Evolutionary conservation across 2,329 filamentous ascomycete genomes (phyloP), one percentile per base, ranked within the genome.

Genomic region (Paecilomyces fulvus): DNA sequence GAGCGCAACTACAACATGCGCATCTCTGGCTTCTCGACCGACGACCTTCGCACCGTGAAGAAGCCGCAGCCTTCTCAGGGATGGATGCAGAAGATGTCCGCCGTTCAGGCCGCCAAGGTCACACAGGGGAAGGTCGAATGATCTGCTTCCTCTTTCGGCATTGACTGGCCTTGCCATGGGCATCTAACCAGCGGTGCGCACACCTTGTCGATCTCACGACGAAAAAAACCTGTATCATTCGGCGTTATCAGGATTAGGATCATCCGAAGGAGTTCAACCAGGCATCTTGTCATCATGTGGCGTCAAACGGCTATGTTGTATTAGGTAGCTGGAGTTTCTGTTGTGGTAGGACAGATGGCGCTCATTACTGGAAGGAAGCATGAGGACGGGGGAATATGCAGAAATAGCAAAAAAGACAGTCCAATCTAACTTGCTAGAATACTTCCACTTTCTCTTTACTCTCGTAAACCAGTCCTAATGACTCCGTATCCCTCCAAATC

Each of bases 11-110:
- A 91, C 80, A 94, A 94, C 73, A 92, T 94, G 67, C 88, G 89
- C 56, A 91, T 99, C 57, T 94, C 94, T 0, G 94, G 94, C 11
- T 97, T 95, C 75, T 90, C 90, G 0, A 89, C 91, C 3, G 94
- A 99, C 68, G 94, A 99, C 75, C 83, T 96, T 58, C 86, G 94
- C 56, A 96, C 91, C 0, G 92, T 97, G 30, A 87, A 92, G 71
- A 96, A 96, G 78, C 88, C 95, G 54, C 88, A 94, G 70, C 94
- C 94, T 1, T 86, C 90, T 20, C 79, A 87, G 14, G 89, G 85
- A 21, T 99, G 94, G 91, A 92, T 94, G 60, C 87, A 89, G 63
- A 99, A 99, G 80, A 95, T 99, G 87, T 92, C 91, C 67, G 92
- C 94, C 23, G 88, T 99, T 14, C 91, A 96, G 75, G 92, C 92